Conservation (phyloP, 2,329 filamentous ascomycete species). For the Aspergillus ruber region DNA sequence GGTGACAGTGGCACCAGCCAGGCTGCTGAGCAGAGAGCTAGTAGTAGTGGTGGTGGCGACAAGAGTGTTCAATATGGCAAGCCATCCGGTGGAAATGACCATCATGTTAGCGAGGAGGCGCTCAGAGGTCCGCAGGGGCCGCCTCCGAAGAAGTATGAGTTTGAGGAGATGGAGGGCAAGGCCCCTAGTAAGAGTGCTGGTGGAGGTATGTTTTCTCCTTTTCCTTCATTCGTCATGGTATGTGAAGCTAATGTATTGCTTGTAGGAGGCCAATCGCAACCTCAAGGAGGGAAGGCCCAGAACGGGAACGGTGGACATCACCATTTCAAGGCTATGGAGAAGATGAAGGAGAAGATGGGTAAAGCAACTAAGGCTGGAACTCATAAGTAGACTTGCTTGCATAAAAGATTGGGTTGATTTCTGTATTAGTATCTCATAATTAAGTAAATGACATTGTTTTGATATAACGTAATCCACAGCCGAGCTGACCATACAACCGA, state of each 20-base stretch:
- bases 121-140: constrained; percentile 23
- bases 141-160: constrained; percentile 19
- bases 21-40: not conserved
- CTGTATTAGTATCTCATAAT: not conserved
- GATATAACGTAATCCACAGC: too few species aligned
- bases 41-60: not conserved
- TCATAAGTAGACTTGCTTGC: not conserved
- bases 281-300: not conserved
- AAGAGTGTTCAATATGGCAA: not conserved
- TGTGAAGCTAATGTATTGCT: not conserved
- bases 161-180: constrained; percentile 19
- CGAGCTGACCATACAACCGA: too few species aligned
- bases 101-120: constrained; percentile 22
- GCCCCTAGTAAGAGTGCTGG: constrained; percentile 2
- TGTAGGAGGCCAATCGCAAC: not conserved
- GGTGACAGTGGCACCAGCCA: too few species aligned
- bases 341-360: constrained; percentile 30
- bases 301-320: not conserved
- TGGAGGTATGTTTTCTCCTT: constrained; percentile 3
- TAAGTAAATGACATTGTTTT: too few species aligned
- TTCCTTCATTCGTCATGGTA: not conserved
- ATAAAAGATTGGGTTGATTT: not conserved
- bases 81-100: too few species aligned
- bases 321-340: constrained; percentile 11
- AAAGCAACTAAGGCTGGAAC: constrained; percentile 13